Conservation (phyloP, 441 rosid genomes). For the Brassica balearica region DNA sequence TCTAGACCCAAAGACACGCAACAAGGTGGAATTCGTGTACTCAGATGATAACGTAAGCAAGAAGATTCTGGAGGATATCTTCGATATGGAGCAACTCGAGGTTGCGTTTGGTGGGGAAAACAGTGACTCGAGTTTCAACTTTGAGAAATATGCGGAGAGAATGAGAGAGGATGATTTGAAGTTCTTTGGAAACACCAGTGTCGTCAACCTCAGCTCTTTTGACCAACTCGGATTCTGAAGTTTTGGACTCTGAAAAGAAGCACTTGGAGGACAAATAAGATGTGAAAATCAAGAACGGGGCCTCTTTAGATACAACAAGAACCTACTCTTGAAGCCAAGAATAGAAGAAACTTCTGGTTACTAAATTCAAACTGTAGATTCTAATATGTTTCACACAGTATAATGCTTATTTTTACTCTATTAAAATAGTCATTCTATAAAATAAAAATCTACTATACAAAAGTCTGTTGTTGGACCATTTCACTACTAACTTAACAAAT, state of each 20-base stretch:
- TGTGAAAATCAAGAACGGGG: slow-evolving; percentile 34
- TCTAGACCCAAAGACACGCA: slow-evolving; percentile 61
- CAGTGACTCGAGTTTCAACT: slow-evolving; percentile 48
- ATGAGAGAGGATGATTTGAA: slow-evolving; percentile 67
- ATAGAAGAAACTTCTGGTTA: slow-evolving; percentile 15
- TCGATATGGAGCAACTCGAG: slow-evolving; percentile 62
- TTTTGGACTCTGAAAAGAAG: slow-evolving; percentile 40
- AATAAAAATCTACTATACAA: too few relatives aligned
- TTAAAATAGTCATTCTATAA: neutral
- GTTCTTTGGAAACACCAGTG: slow-evolving; percentile 38
- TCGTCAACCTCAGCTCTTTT: slow-evolving; percentile 32
- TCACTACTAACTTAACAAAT: too few relatives aligned
- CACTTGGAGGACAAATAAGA: slow-evolving; percentile 21
- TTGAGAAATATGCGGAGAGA: slow-evolving; percentile 44
- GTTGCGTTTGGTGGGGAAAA: slow-evolving; percentile 59
- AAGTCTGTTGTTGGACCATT: too few relatives aligned
- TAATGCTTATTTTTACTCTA: neutral
- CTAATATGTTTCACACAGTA: neutral
- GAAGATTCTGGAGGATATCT: slow-evolving; percentile 56
- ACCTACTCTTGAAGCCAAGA: slow-evolving; percentile 5
- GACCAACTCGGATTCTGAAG: slow-evolving; percentile 39
- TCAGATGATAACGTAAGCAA: slow-evolving; percentile 54
- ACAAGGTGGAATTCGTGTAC: slow-evolving; percentile 62
- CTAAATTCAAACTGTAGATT: slow-evolving; percentile 12
- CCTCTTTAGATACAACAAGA: slow-evolving; percentile 24